These are phyloP conservation scores for Jatropha podagrica DNA, from an alignment of 441 rosid species.

Conservation along the genomic window DNA sequence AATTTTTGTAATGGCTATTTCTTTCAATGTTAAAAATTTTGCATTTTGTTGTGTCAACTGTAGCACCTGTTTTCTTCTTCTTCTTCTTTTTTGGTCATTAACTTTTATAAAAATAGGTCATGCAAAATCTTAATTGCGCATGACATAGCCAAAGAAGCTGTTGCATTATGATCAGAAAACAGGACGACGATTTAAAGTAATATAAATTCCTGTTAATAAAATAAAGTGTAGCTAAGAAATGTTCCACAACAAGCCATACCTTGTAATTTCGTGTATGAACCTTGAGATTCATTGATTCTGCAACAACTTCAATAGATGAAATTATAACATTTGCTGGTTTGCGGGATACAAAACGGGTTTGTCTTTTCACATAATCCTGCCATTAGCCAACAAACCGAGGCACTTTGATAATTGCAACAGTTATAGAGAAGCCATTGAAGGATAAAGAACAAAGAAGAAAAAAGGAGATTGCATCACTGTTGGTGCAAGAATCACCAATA, in stretches of 20 bases:
- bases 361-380: constrained; percentile 80
- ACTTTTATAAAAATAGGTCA: neutral
- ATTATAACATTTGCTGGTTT: constrained; percentile 62
- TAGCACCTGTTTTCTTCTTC: neutral
- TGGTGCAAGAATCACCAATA: neutral
- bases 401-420: constrained; percentile 1
- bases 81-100: neutral
- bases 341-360: constrained; percentile 88
- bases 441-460: too few relatives aligned
- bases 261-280: constrained; percentile 71
- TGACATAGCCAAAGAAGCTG: neutral
- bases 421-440: neutral
- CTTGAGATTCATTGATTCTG: constrained; percentile 58
- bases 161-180: neutral
- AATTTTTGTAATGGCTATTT: neutral
- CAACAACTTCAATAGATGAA: constrained; percentile 70
- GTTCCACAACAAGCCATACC: constrained; percentile 35
- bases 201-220: neutral
- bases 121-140: neutral
- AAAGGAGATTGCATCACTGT: neutral
- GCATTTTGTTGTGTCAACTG: neutral
- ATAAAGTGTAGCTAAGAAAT: neutral
- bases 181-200: neutral
- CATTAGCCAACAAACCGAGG: constrained; percentile 6
- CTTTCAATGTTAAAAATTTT: neutral